phyloP scores from a whole-genome alignment of 2,329 filamentous ascomycete genomes.

The Talaromyces pinophilus region DNA sequence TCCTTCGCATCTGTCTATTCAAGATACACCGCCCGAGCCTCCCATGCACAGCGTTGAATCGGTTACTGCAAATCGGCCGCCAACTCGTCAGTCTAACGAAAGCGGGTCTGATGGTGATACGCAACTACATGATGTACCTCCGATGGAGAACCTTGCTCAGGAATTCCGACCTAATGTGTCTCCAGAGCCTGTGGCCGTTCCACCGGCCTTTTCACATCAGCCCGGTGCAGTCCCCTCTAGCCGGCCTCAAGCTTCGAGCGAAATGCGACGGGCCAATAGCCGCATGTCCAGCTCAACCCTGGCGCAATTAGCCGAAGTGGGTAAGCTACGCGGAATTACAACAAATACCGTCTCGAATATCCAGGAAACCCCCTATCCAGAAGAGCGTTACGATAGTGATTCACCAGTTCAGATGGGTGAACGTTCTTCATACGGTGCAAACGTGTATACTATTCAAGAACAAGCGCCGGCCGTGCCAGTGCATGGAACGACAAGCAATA shows the following conservation, averaged over 20 bases:
- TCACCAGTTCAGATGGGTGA: constrained; percentile 2
- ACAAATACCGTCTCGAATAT: constrained; percentile 8
- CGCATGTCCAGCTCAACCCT: constrained; percentile 81
- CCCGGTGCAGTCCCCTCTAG: constrained; percentile 69
- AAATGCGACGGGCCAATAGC: constrained; percentile 77
- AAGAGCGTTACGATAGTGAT: constrained; percentile 17
- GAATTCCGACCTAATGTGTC: constrained; percentile 55
- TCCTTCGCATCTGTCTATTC: constrained; percentile 25
- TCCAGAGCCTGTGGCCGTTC: constrained; percentile 73
- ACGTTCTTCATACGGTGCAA: constrained; percentile 15
- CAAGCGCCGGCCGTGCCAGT: constrained; percentile 19
- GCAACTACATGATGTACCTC: constrained; percentile 27
- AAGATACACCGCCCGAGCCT: constrained; percentile 39
- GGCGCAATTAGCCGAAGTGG: constrained; percentile 73
- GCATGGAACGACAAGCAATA: constrained; percentile 14
- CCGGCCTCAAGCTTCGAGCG: constrained; percentile 71
- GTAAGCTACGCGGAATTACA: constrained; percentile 49
- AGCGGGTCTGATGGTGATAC: constrained; percentile 46
- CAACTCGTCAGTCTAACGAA: constrained; percentile 34
- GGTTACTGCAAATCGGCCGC: constrained; percentile 24
- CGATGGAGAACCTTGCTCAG: constrained; percentile 35
- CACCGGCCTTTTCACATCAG: constrained; percentile 77
- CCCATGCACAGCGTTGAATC: constrained; percentile 30
- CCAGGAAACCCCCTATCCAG: constrained; percentile 18
- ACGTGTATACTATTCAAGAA: constrained; percentile 9